Evolutionary conservation across 2,329 filamentous ascomycete species (phyloP).

Genomic region (Geoglossum cookeanum): DNA sequence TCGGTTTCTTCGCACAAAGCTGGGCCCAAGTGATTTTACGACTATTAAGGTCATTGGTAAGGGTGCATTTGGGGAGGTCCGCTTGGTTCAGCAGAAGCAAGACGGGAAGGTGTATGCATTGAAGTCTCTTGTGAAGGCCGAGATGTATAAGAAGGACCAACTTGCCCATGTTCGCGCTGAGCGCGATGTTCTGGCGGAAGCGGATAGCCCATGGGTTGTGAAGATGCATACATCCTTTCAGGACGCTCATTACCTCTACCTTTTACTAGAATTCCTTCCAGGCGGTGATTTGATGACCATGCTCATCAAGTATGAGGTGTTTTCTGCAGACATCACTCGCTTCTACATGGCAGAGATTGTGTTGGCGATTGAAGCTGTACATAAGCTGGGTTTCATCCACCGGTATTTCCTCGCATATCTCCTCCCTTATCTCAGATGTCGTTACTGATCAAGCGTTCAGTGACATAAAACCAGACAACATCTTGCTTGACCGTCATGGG

Average conservation of each 20-base stretch:
- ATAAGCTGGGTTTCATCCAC: constrained; percentile 95
- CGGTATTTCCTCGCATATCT: constrained; percentile 39
- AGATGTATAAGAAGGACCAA: constrained; percentile 99
- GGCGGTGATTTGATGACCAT: constrained; percentile 99
- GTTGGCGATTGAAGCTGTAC: constrained; percentile 93
- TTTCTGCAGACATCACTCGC: constrained; percentile 92
- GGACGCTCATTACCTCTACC: constrained; percentile 88
- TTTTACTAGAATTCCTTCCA: constrained; percentile 98
- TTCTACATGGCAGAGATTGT: constrained; percentile 99
- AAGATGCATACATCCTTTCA: constrained; percentile 98
- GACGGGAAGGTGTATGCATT: constrained; percentile 96
- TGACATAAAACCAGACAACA: constrained; percentile 99
- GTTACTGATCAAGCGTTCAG: constrained; percentile 27
- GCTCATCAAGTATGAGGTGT: constrained; percentile 99
- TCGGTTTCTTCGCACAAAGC: constrained; percentile 81
- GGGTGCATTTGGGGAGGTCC: constrained; percentile 95
- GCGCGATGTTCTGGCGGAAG: constrained; percentile 92
- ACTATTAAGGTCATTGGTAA: constrained; percentile 98
- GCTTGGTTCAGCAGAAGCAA: constrained; percentile 87
- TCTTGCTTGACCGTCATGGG: constrained; percentile 81
- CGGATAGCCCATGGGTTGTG: constrained; percentile 98
- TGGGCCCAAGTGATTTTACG: constrained; percentile 83
- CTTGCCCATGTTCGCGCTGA: constrained; percentile 93
- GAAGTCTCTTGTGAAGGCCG: constrained; percentile 95
- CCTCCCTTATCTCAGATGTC: not conserved